Conservation (phyloP, 148 eudicot genomes). For the Persicaria maculosa region DNA sequence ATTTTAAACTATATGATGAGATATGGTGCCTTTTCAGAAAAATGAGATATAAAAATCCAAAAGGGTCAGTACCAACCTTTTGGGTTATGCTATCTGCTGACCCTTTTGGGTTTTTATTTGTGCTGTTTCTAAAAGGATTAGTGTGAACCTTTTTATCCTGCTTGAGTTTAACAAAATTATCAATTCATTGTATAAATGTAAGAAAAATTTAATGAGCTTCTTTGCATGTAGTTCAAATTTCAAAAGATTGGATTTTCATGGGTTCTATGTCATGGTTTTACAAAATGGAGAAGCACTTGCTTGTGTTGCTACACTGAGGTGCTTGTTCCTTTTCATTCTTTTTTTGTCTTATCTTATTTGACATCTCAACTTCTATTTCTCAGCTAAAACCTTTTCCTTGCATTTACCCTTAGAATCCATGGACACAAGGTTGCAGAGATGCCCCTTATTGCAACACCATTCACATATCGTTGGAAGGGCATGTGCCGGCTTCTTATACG, state of each 20-base stretch:
- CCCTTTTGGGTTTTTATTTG: background rate
- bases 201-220: background rate
- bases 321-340: constrained; percentile 5
- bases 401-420: constrained; percentile 30
- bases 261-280: constrained; percentile 43
- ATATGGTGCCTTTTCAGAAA: background rate
- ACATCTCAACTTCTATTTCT: background rate
- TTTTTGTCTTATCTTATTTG: background rate
- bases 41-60: no score
- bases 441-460: constrained; percentile 50
- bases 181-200: background rate
- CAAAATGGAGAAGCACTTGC: constrained; percentile 31
- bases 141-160: background rate
- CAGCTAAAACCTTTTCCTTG: constrained; percentile 6
- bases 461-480: constrained; percentile 45
- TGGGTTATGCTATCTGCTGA: background rate
- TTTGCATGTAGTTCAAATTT: constrained; percentile 29
- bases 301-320: constrained; percentile 54
- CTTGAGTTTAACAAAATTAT: background rate
- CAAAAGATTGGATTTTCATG: constrained; percentile 43
- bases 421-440: constrained; percentile 52
- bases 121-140: background rate
- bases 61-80: no score
- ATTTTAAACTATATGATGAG: background rate
- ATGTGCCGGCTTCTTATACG: constrained; percentile 47